These are phyloP conservation scores for Pythium sp. DNA, from an alignment of 352 stramenopile species.

Conservation along the genomic window DNA sequence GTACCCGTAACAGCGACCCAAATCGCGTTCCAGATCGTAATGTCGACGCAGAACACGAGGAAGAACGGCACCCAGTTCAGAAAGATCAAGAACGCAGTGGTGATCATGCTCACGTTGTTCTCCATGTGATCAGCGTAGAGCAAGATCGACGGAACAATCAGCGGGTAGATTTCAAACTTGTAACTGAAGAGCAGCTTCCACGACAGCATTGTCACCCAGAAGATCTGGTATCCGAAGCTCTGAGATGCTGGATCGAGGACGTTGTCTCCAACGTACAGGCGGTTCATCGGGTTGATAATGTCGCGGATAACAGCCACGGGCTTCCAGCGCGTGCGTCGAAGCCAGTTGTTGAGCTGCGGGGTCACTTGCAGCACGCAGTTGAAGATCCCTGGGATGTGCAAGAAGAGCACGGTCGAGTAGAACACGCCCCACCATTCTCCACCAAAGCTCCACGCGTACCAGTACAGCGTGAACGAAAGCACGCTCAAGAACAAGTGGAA, in stretches of 20 bases:
- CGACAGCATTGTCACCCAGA: slow-evolving; percentile 92
- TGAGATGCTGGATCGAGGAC: slow-evolving; percentile 92
- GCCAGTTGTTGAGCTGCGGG: slow-evolving; percentile 79
- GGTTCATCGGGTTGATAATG: slow-evolving; percentile 94
- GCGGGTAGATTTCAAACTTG: slow-evolving; percentile 96
- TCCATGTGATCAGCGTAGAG: slow-evolving; percentile 96
- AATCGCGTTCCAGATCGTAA: slow-evolving; percentile 98
- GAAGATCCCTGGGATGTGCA: slow-evolving; percentile 68
- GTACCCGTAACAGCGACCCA: slow-evolving; percentile 97
- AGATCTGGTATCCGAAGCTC: slow-evolving; percentile 92
- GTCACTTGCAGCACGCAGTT: slow-evolving; percentile 80
- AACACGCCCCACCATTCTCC: slow-evolving; percentile 63
- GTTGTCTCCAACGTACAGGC: slow-evolving; percentile 96
- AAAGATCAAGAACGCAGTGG: slow-evolving; percentile 88
- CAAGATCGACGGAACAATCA: slow-evolving; percentile 94
- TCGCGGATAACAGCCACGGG: slow-evolving; percentile 72
- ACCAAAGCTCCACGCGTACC: slow-evolving; percentile 72
- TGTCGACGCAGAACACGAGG: slow-evolving; percentile 98
- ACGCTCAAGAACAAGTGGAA: slow-evolving; percentile 62
- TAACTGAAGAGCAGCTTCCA: slow-evolving; percentile 99
- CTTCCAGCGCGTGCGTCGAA: slow-evolving; percentile 60
- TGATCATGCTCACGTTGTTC: slow-evolving; percentile 81
- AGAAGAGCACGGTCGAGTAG: slow-evolving; percentile 43
- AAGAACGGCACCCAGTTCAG: slow-evolving; percentile 97
- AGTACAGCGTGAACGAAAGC: slow-evolving; percentile 72